Percentiles rank a stretch among this genome's conserved stretches.
Conservation (phyloP, 768 basidiomycete species). For the Podaxis sp. region DNA sequence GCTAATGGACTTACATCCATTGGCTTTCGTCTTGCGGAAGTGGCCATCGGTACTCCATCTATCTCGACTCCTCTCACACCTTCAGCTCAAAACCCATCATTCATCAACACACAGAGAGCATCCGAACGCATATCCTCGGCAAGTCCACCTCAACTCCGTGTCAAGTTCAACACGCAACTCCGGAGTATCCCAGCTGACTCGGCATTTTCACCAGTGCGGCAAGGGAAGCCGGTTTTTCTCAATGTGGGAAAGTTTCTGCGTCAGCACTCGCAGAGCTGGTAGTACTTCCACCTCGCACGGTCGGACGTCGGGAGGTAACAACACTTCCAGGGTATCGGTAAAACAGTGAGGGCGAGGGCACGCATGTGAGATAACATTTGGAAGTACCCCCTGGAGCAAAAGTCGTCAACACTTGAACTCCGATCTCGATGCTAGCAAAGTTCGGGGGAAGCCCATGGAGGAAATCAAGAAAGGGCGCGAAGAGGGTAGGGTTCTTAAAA, state of each 20-base stretch:
- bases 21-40: background rate
- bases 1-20: background rate
- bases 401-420: background rate
- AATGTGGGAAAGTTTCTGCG: background rate
- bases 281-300: background rate
- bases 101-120: background rate
- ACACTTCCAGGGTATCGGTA: background rate
- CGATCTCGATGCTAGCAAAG: background rate
- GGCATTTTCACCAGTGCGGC: background rate
- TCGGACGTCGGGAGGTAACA: background rate
- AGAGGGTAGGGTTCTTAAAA: background rate
- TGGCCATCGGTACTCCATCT: background rate
- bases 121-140: background rate
- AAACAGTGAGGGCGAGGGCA: fast-evolving
- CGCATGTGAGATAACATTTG: no score
- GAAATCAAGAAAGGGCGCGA: background rate
- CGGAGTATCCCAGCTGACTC: background rate
- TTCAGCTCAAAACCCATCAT: background rate
- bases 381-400: background rate
- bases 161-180: background rate
- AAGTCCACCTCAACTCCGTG: background rate
- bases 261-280: background rate
- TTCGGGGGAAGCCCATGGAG: background rate
- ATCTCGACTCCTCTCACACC: background rate
- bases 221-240: background rate